phyloP scores from a whole-genome alignment of 768 basidiomycete genomes.

The Lactarius hatsudake region DNA sequence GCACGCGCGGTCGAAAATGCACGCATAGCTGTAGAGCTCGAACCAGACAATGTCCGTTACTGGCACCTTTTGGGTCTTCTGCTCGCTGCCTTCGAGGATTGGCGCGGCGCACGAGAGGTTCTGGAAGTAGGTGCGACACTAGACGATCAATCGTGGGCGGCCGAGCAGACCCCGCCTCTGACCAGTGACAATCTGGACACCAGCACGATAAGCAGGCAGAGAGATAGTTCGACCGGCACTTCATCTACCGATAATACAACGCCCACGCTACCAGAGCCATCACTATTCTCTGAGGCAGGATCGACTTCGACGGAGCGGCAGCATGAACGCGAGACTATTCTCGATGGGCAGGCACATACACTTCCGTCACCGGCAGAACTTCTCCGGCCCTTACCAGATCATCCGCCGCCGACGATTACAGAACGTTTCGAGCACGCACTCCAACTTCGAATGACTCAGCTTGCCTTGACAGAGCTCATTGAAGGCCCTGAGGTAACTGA shows the following conservation, averaged over 20 bases:
- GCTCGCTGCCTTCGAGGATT: conserved; percentile 74
- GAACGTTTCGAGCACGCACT: conserved; percentile 75
- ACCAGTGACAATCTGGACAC: conserved; percentile 12
- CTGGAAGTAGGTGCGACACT: conserved; percentile 72
- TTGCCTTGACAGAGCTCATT: conserved; percentile 74
- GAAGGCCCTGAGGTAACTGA: conserved; percentile 86
- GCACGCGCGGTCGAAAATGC: conserved; percentile 66
- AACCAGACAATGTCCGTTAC: conserved; percentile 60
- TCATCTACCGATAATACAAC: neutral
- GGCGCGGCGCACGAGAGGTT: conserved; percentile 72
- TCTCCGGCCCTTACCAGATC: conserved; percentile 46
- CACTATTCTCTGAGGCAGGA: conserved; percentile 7
- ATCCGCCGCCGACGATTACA: conserved; percentile 47
- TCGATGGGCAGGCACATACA: conserved; percentile 33
- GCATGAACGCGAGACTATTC: conserved; percentile 23
- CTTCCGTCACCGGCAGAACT: conserved; percentile 46
- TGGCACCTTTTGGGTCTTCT: conserved; percentile 92
- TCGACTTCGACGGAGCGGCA: conserved; percentile 17
- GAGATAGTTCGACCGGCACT: neutral
- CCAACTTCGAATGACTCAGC: conserved; percentile 84
- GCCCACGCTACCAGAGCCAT: neutral
- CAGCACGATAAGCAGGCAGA: conserved; percentile 11
- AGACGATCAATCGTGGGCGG: conserved; percentile 40
- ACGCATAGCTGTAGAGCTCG: conserved; percentile 68
- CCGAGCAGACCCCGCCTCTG: conserved; percentile 16